These are phyloP conservation scores for Epicoccum nigrum DNA, from an alignment of 2,329 filamentous ascomycete genomes.

Conservation along the genomic window DNA sequence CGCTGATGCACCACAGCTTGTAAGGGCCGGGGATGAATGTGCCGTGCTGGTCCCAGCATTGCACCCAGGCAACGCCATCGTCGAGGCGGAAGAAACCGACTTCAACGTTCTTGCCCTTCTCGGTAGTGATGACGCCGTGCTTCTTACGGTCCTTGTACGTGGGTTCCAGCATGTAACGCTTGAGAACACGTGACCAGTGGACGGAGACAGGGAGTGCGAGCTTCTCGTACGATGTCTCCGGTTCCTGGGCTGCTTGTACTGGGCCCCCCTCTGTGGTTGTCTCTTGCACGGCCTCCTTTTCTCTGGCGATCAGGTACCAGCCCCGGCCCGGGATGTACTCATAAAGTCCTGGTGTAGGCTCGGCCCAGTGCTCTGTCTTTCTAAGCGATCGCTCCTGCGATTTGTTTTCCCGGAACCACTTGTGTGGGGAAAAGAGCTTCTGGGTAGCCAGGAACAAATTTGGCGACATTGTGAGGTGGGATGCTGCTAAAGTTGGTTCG, in stretches of 20 bases:
- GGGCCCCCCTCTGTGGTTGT: conserved; percentile 27
- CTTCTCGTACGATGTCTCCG: conserved; percentile 26
- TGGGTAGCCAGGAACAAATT: conserved; percentile 59
- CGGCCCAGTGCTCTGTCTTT: conserved; percentile 56
- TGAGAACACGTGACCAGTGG: conserved; percentile 57
- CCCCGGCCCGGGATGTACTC: conserved; percentile 57
- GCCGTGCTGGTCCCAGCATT: conserved; percentile 57
- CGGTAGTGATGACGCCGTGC: conserved; percentile 49
- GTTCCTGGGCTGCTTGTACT: conserved; percentile 12
- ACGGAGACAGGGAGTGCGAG: conserved; percentile 45
- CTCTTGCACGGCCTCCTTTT: conserved; percentile 42
- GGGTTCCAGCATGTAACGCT: conserved; percentile 55
- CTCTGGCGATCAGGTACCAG: conserved; percentile 56
- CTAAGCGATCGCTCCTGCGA: conserved; percentile 47
- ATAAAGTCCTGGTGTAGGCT: conserved; percentile 57
- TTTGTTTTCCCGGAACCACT: conserved; percentile 55
- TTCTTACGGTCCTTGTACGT: conserved; percentile 57
- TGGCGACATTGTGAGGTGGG: conserved; percentile 52
- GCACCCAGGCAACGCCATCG: conserved; percentile 56
- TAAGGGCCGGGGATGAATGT: conserved; percentile 59
- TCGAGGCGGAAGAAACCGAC: conserved; percentile 58
- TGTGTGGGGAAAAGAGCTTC: conserved; percentile 54
- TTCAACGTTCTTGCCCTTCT: conserved; percentile 47
- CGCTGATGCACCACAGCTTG: conserved; percentile 56
- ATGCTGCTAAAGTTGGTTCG: not conserved